These are phyloP conservation scores for Boletus reticulatus DNA, from an alignment of 768 basidiomycete genomes.

Conservation along the genomic window DNA sequence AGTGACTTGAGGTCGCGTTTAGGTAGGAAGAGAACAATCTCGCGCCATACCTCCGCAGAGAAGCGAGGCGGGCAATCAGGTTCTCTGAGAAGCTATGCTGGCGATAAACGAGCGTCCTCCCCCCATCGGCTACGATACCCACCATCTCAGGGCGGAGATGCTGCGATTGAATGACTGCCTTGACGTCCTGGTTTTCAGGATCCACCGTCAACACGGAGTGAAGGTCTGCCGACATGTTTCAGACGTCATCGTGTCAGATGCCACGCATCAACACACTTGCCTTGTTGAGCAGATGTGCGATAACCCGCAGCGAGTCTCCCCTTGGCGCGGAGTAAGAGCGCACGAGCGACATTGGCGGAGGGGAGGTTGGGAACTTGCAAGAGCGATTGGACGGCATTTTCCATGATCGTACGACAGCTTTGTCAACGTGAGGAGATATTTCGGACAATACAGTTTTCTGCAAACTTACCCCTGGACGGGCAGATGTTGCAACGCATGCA, in stretches of 20 bases:
- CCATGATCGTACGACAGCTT: constrained; percentile 59
- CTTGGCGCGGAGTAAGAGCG: constrained; percentile 66
- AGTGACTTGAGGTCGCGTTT: constrained; percentile 63
- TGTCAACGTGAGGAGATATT: constrained; percentile 6
- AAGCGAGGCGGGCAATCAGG: constrained; percentile 50
- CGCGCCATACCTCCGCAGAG: constrained; percentile 70
- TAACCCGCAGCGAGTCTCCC: constrained; percentile 59
- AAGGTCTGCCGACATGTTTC: constrained; percentile 45
- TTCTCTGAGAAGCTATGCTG: constrained; percentile 30
- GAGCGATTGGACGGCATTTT: constrained; percentile 74
- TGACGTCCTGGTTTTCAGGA: constrained; percentile 69
- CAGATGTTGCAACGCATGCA: constrained; percentile 83
- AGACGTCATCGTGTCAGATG: neutral
- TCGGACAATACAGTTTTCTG: neutral
- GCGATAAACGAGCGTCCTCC: neutral
- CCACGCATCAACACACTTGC: constrained; percentile 27
- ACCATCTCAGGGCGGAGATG: constrained; percentile 58
- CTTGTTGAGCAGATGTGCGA: constrained; percentile 63
- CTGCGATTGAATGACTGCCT: constrained; percentile 53
- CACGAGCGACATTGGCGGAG: constrained; percentile 52
- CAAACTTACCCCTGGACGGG: constrained; percentile 60
- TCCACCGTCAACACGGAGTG: constrained; percentile 62
- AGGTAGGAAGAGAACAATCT: constrained; percentile 61
- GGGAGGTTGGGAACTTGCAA: constrained; percentile 55
- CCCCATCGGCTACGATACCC: constrained; percentile 3